These are phyloP conservation scores for Yamadazyma aaseri DNA, from an alignment of 1,139 yeast genomes.

Conservation along the genomic window DNA sequence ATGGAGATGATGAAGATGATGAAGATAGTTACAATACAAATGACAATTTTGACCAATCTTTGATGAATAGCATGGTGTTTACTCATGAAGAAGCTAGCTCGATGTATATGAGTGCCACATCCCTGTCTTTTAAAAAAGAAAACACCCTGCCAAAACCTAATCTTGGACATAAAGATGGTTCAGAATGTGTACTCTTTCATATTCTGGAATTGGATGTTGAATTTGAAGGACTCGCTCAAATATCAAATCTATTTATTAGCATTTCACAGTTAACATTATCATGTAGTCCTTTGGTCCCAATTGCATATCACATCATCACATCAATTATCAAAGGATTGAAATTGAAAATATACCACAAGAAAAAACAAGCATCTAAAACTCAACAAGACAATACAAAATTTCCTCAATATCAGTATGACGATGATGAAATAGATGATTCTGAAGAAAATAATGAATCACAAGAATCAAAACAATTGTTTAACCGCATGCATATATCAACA, in stretches of 20 bases:
- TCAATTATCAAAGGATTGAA: conserved; percentile 34
- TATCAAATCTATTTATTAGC: conserved; percentile 47
- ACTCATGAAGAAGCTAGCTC: conserved; percentile 72
- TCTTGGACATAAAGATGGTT: conserved; percentile 2
- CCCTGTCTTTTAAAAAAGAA: conserved; percentile 33
- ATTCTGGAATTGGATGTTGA: conserved; percentile 38
- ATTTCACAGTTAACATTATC: conserved; percentile 49
- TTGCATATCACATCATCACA: conserved; percentile 28
- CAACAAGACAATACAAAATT: conserved; percentile 14
- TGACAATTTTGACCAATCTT: conserved; percentile 37
- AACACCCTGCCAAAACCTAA: conserved; percentile 7
- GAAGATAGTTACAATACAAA: conserved; percentile 20
- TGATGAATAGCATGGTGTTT: conserved; percentile 63
- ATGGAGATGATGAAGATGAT: conserved; percentile 19
- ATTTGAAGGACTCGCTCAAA: conserved; percentile 51
- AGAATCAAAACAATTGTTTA: conserved; percentile 22
- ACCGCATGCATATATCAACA: conserved; percentile 30
- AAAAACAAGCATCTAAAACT: conserved; percentile 18
- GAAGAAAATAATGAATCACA: conserved; percentile 5
- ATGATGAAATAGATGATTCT: conserved; percentile 15
- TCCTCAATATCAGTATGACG: conserved; percentile 32
- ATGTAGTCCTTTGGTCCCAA: conserved; percentile 35
- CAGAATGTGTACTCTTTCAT: conserved; percentile 21
- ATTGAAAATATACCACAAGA: conserved; percentile 29
- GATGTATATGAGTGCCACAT: conserved; percentile 80